Evolutionary conservation across 345 rosid genomes (phyloP), one percentile per base, ranked within the genome.

Genomic region (Gossypium mustelinum): DNA sequence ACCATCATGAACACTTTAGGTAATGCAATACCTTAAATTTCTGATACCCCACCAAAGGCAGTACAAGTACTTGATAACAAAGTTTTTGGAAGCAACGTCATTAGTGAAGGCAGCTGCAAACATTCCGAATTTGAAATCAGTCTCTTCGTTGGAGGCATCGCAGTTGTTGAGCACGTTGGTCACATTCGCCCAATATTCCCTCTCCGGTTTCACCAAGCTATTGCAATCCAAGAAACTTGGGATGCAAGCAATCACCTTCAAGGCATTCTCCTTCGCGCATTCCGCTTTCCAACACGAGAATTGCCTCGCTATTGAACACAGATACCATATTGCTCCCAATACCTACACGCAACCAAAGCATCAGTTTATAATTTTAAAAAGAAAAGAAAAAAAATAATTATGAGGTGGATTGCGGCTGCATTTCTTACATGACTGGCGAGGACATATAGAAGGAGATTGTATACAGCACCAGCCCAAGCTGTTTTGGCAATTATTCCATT

Each of bases 31-130:
- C 98, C 97, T 91, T 64, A 89, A 72, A 83, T 86, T 93, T 84
- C 90, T 86, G 47, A 93, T 80, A 72, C 98, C 98, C 98, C 97
- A 93, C 97, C 98, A 91, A 48, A 93, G 95, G 56, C 97, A 91
- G 59, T 89, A 93, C 58, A 93, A 74, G 75, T 89, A 89, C 79
- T 92, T 92, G 44, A 81, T 80, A 39, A 84, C 69, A 20, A 92
- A 84, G 63, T 77, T 74, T 12, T 87, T 71, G 0, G 88, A 81
- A 56, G 93, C 97, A 58, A 89, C 97, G 25, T 86, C 76, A 67
- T 78, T 85, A 3, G 86, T 85, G 61, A 93, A 87, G 55, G 91
- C 92, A 79, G 88, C 95, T 41, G 86, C 93, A 76, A 89, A 91
- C 82, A 93, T 93, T 24, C 98, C 98, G 29, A 88, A 91, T 77